Evolutionary conservation across 1,139 yeast genomes (phyloP).

Genomic region (Pichia sp.): DNA sequence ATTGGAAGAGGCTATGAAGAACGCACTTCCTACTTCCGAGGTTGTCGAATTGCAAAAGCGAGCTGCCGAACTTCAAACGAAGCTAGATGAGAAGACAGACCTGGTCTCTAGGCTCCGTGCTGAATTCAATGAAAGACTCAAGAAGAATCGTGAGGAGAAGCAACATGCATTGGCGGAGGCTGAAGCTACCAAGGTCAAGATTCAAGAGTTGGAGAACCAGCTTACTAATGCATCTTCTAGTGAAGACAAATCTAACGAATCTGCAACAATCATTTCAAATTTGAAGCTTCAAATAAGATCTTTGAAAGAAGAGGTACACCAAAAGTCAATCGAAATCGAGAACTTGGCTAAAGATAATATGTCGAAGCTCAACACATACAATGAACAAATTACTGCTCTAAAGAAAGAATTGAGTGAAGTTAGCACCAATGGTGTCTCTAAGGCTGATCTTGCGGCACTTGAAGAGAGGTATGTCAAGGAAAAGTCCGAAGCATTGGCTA

Average conservation of each 20-base stretch:
- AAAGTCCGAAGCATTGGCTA: conserved; percentile 17
- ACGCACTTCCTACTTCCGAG: background rate
- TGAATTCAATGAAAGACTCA: conserved; percentile 25
- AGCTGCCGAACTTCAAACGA: conserved; percentile 8
- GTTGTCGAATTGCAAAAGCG: conserved; percentile 1
- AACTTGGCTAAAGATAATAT: conserved; percentile 4
- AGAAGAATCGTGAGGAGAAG: conserved; percentile 18
- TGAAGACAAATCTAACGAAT: background rate
- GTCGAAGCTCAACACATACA: conserved; percentile 11
- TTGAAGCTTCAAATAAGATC: conserved; percentile 13
- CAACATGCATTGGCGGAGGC: conserved; percentile 18
- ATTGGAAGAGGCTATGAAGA: conserved; percentile 18
- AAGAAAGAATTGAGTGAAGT: conserved; percentile 15
- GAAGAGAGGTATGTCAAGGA: conserved; percentile 17
- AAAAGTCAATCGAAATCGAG: conserved; percentile 10
- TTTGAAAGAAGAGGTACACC: conserved; percentile 12
- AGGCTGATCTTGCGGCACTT: conserved; percentile 8
- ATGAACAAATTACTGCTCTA: conserved; percentile 14
- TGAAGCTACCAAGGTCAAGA: conserved; percentile 8
- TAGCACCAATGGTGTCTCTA: conserved; percentile 1
- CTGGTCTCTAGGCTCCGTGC: conserved; percentile 21
- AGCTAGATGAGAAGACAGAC: conserved; percentile 11
- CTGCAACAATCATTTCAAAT: conserved; percentile 9
- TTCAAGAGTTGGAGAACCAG: conserved; percentile 14
- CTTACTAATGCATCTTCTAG: background rate